These are phyloP conservation scores for Candida yuanshanica DNA, from an alignment of 805 yeast genomes.

Conservation along the genomic window DNA sequence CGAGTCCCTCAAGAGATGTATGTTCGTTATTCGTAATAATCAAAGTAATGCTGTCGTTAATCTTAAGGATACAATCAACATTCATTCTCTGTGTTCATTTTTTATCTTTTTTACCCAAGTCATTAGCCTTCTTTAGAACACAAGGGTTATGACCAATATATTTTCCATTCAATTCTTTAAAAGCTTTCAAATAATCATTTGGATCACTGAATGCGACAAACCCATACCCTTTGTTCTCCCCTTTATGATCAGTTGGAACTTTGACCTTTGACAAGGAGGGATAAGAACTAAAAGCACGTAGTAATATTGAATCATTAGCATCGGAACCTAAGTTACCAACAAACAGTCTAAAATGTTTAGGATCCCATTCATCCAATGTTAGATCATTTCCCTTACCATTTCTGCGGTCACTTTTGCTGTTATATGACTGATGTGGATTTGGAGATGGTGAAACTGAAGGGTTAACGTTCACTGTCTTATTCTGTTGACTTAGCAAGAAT, in stretches of 20 bases:
- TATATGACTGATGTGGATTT: background rate
- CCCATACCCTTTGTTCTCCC: constrained; percentile 58
- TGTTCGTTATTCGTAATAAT: background rate
- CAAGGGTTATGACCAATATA: constrained; percentile 73
- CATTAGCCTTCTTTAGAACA: constrained; percentile 56
- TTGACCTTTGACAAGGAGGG: constrained; percentile 50
- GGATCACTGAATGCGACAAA: constrained; percentile 64
- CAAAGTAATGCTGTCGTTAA: no score
- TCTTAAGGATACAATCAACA: no score
- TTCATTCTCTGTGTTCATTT: no score
- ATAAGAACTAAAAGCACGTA: constrained; percentile 48
- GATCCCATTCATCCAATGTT: constrained; percentile 56
- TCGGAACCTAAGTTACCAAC: constrained; percentile 72
- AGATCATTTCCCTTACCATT: constrained; percentile 28
- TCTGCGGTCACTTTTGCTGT: background rate
- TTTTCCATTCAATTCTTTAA: constrained; percentile 71
- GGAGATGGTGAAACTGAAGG: constrained; percentile 4
- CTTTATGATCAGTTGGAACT: constrained; percentile 47
- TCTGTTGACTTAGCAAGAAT: constrained; percentile 30
- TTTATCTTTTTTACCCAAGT: constrained; percentile 25
- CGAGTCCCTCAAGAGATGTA: background rate
- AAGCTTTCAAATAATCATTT: constrained; percentile 64
- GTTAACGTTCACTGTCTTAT: constrained; percentile 11
- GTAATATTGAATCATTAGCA: constrained; percentile 52
- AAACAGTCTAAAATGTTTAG: constrained; percentile 63